Base-by-base conservation (phyloP, 2,329 filamentous ascomycete genomes). In the Rutstroemia sp. region DNA sequence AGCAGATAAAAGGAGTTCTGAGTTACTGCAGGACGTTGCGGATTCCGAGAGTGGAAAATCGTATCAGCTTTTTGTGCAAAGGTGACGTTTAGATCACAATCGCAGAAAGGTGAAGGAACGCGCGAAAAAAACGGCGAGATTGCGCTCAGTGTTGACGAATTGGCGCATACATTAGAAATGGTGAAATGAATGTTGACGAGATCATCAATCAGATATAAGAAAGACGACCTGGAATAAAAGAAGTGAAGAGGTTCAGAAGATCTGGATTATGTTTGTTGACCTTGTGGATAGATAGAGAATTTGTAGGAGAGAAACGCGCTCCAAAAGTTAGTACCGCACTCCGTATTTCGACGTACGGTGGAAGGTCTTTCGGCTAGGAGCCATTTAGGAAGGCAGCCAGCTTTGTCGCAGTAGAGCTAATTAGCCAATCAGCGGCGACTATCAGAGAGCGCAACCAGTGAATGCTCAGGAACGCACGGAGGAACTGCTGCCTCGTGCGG, bases 131-230 rank as follows among this genome's bases (percentile, higher is more conserved):
- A 48, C 51, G 47, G 52, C 59, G 23, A 50, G 59, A 52, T 63
- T 63, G 65, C 63, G 64, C 63, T 66, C 60, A 65, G 60, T 56
- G 54, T 55, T 41, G 57, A 60, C 38, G 56, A 57, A 46, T 38
- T 49, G 46, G 61, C 63, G 63, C 61, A 62, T 64, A 58, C 63
- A 68, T 68, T 63, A 66, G 53, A 60, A 63, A 59, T 57, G 44
- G 59, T 60, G 64, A 64, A 57, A 60, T 61, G 56, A 50, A 21
- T 21, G 25, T 57, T 55, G 58, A 56, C 56, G 60, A 47, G 59
- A 63, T 49, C 56, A 62, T 63, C 58, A 51, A 51, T 30, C 38
- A 51, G 12, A 39, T 21, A 37, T 21, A 42, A 12, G 17, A 23
- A 48, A 41, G 52, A 56, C 42, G 48, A 34, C 14, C 27, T 46